phyloP scores from a whole-genome alignment of 2,329 filamentous ascomycete genomes.

The Knufia petricola region DNA sequence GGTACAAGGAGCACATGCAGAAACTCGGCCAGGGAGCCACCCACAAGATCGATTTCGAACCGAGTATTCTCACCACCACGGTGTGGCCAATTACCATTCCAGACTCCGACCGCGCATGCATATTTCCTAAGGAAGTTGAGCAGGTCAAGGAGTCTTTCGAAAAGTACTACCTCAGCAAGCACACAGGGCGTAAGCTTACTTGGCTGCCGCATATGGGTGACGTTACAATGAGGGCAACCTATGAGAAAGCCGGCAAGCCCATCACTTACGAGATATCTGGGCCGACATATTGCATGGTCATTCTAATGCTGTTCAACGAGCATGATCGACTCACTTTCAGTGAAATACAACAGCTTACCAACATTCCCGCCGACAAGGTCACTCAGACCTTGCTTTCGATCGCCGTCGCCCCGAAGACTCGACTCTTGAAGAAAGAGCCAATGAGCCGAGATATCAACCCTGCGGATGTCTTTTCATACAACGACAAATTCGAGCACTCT shows the following conservation, averaged over 20 bases:
- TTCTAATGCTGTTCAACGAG: conserved; percentile 83
- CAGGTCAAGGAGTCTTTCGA: conserved; percentile 75
- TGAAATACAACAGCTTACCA: conserved; percentile 73
- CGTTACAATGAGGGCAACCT: conserved; percentile 78
- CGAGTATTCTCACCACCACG: conserved; percentile 83
- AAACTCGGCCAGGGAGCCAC: conserved; percentile 47
- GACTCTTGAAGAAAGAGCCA: conserved; percentile 71
- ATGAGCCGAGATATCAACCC: conserved; percentile 66
- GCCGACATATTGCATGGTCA: conserved; percentile 83
- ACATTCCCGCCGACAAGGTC: conserved; percentile 65
- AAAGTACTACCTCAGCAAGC: conserved; percentile 75
- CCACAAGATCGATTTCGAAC: conserved; percentile 64
- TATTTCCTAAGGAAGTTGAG: conserved; percentile 65
- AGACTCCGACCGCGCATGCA: conserved; percentile 47
- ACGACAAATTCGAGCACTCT: conserved; percentile 70
- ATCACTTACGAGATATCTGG: conserved; percentile 83
- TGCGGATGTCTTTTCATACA: conserved; percentile 73
- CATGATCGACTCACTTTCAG: conserved; percentile 53
- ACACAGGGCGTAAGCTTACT: conserved; percentile 77
- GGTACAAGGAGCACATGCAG: conserved; percentile 63
- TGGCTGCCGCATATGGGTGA: conserved; percentile 72
- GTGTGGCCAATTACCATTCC: conserved; percentile 71
- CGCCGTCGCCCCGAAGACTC: conserved; percentile 71
- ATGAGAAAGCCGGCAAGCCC: conserved; percentile 60
- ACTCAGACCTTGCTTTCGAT: conserved; percentile 70